Evolutionary conservation across 805 yeast genomes (phyloP).

Genomic region (Lipomyces kockii): DNA sequence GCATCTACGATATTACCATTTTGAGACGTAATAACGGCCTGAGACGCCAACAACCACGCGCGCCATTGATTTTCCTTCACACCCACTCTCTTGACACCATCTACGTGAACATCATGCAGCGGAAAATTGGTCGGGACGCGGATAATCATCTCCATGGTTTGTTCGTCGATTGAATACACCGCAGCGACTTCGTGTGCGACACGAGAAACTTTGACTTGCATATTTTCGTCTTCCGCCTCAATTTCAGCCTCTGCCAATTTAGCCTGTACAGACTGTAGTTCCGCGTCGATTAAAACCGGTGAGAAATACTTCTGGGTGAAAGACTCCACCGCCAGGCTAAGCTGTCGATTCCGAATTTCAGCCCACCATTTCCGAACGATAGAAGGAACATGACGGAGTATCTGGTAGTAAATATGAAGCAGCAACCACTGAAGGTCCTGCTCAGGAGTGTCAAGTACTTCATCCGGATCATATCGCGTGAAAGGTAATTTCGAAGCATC

Average conservation of each 20-base stretch:
- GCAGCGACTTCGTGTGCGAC: constrained; percentile 71
- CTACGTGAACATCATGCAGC: constrained; percentile 70
- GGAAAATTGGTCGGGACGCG: constrained; percentile 79
- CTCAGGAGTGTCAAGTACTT: constrained; percentile 34
- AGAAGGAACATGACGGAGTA: constrained; percentile 60
- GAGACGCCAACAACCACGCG: constrained; percentile 92
- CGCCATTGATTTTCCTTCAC: constrained; percentile 92
- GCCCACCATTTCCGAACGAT: constrained; percentile 70
- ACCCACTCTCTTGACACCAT: constrained; percentile 80
- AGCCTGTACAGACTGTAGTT: constrained; percentile 56
- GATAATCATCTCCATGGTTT: constrained; percentile 77
- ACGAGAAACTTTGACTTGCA: constrained; percentile 64
- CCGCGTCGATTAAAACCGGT: constrained; percentile 62
- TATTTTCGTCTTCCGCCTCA: constrained; percentile 46
- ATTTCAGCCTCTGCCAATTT: constrained; percentile 44
- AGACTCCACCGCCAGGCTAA: constrained; percentile 62
- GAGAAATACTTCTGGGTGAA: constrained; percentile 67
- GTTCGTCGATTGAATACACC: constrained; percentile 81
- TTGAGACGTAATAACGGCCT: constrained; percentile 70
- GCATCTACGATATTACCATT: constrained; percentile 61
- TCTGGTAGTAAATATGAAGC: constrained; percentile 57
- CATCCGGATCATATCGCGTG: constrained; percentile 37
- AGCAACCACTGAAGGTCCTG: constrained; percentile 51
- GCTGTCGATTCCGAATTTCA: constrained; percentile 67
- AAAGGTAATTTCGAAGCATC: constrained; percentile 36